These are phyloP conservation scores for Penicillium palitans DNA, from an alignment of 2,329 filamentous ascomycete genomes.

Conservation along the genomic window DNA sequence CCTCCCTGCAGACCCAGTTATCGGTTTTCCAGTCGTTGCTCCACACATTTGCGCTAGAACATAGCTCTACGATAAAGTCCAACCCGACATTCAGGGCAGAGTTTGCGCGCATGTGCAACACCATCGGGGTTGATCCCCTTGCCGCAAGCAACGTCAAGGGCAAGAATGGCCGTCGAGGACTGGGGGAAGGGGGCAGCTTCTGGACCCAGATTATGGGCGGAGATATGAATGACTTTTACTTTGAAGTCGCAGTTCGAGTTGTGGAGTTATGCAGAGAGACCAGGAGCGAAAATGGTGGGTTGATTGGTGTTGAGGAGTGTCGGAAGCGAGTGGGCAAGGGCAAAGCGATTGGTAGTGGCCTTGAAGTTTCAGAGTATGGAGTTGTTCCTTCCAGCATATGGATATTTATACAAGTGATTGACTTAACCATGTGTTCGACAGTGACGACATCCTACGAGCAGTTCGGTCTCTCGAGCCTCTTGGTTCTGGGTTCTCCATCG, in stretches of 20 bases:
- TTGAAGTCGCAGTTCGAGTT: slow-evolving; percentile 91
- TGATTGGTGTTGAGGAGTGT: slow-evolving; percentile 82
- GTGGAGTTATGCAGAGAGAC: slow-evolving; percentile 90
- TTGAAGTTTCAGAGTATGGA: slow-evolving; percentile 74
- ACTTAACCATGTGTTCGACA: slow-evolving; percentile 28
- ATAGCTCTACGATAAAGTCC: slow-evolving; percentile 92
- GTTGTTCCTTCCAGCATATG: background rate
- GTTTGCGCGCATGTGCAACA: slow-evolving; percentile 97
- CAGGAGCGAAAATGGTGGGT: slow-evolving; percentile 83
- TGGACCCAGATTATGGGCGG: slow-evolving; percentile 92
- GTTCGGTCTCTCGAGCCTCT: slow-evolving; percentile 84
- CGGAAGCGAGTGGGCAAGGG: slow-evolving; percentile 71
- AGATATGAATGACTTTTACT: slow-evolving; percentile 97
- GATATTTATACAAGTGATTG: slow-evolving; percentile 1
- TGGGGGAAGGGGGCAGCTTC: slow-evolving; percentile 63
- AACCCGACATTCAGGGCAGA: slow-evolving; percentile 94
- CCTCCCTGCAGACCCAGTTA: slow-evolving; percentile 87
- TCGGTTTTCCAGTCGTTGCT: slow-evolving; percentile 93
- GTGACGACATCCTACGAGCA: slow-evolving; percentile 86
- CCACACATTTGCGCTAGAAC: slow-evolving; percentile 91
- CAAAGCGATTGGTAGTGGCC: slow-evolving; percentile 70
- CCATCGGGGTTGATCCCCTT: slow-evolving; percentile 92
- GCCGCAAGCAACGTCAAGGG: slow-evolving; percentile 63
- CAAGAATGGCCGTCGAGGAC: slow-evolving; percentile 48
- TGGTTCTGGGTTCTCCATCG: slow-evolving; percentile 81